Evolutionary conservation across 1,284 basidiomycete species (phyloP).

Genomic region (Mycena sp.): DNA sequence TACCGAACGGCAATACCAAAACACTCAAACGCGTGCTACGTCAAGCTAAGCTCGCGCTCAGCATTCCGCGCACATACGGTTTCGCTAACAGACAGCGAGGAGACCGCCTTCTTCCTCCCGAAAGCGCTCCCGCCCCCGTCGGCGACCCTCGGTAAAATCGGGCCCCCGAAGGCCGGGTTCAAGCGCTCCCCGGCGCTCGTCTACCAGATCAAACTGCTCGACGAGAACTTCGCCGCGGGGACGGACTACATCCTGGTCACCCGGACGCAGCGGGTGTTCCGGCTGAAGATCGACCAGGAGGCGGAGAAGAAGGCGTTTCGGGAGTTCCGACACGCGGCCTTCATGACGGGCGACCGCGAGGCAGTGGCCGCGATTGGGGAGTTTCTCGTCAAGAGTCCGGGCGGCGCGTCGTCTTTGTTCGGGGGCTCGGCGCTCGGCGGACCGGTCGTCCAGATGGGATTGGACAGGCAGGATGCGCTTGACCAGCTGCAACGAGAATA

Average conservation of each 20-base stretch:
- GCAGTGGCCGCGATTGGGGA: not conserved
- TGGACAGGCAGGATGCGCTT: not conserved
- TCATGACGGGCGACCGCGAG: not conserved
- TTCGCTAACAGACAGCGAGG: no score
- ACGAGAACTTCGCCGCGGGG: not conserved
- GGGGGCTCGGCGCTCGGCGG: not conserved
- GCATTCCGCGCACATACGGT: no score
- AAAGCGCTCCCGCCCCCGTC: not conserved
- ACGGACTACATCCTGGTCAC: slow-evolving; percentile 7
- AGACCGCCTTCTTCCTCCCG: no score
- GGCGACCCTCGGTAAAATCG: not conserved
- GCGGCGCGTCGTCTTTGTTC: not conserved
- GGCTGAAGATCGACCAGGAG: not conserved
- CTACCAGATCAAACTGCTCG: slow-evolving; percentile 1
- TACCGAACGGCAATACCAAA: no score
- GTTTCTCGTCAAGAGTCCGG: slow-evolving; percentile 2
- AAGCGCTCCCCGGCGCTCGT: slow-evolving; percentile 5
- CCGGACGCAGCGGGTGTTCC: not conserved
- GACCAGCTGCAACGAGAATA: slow-evolving; percentile 6
- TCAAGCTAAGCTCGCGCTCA: no score
- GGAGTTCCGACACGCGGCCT: not conserved
- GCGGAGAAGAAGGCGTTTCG: slow-evolving; percentile 4
- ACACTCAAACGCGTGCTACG: no score
- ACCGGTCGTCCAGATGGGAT: not conserved
- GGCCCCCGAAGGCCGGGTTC: slow-evolving; percentile 1